Evolutionary conservation across 331 rosid genomes (phyloP).

Genomic region (Erythrophleum ivorense): DNA sequence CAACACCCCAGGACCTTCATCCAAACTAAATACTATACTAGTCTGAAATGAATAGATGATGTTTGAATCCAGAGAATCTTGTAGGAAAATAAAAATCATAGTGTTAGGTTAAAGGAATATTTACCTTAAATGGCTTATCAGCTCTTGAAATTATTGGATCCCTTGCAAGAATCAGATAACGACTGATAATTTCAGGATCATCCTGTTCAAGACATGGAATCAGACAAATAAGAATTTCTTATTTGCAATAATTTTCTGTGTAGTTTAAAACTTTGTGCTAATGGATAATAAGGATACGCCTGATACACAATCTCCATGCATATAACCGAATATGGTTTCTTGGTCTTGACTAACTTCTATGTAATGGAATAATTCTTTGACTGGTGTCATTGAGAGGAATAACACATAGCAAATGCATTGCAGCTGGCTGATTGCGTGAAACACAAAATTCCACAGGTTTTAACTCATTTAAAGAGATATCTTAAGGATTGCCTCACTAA

Average conservation of each 20-base stretch:
- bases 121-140: conserved; percentile 55
- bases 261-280: neutral
- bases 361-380: neutral
- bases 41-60: conserved; percentile 54
- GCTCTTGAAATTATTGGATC: conserved; percentile 66
- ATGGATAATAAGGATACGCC: conserved; percentile 24
- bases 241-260: conserved; percentile 15
- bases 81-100: conserved; percentile 18
- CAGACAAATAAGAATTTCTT: conserved; percentile 26
- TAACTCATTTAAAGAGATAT: conserved; percentile 6
- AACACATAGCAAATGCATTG: conserved; percentile 22
- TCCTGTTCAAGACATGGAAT: conserved; percentile 51
- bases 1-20: conserved; percentile 71
- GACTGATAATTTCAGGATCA: conserved; percentile 56
- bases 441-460: neutral
- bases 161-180: conserved; percentile 69
- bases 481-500: conserved; percentile 1
- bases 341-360: neutral
- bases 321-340: neutral
- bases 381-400: conserved; percentile 19
- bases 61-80: conserved; percentile 21
- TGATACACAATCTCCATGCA: conserved; percentile 7
- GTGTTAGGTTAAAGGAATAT: conserved; percentile 16
- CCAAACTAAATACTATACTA: conserved; percentile 67
- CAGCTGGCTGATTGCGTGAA: conserved; percentile 23